A percentile compares a stretch with the other conserved stretches of the same genome.
Conservation (phyloP, 805 yeast genomes). For the Deakozyma indianensis region DNA sequence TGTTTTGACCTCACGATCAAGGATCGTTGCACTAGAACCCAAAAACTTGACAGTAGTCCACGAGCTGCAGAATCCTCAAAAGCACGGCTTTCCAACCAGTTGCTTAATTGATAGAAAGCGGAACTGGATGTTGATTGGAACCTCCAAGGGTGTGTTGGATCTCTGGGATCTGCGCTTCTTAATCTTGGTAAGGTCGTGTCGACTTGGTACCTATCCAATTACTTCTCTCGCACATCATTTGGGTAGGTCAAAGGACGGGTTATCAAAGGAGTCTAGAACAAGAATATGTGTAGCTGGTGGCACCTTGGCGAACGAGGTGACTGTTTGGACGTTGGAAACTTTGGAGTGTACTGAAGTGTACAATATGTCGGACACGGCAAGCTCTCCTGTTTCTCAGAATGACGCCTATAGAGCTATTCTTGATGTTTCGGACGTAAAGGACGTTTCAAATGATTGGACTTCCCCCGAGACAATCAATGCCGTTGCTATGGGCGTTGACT, state of each 20-base stretch:
- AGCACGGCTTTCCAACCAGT: constrained; percentile 52
- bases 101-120: constrained; percentile 39
- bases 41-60: constrained; percentile 33
- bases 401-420: not conserved
- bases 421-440: not conserved
- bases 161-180: constrained; percentile 74
- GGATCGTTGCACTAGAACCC: constrained; percentile 35
- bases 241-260: not conserved
- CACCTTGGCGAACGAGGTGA: not conserved
- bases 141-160: constrained; percentile 55
- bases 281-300: constrained; percentile 1
- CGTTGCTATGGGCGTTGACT: not conserved
- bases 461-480: not conserved
- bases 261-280: not conserved
- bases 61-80: constrained; percentile 36
- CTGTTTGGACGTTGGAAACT: not conserved
- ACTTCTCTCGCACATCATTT: constrained; percentile 24
- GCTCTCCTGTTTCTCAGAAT: not conserved
- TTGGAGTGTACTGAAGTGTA: not conserved
- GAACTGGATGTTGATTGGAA: constrained; percentile 62
- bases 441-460: not conserved
- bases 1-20: constrained; percentile 8
- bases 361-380: not conserved
- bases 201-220: constrained; percentile 39
- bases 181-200: constrained; percentile 46